phyloP scores from a whole-genome alignment of 2,329 filamentous ascomycete species.

The Penicillium sclerotiorum region DNA sequence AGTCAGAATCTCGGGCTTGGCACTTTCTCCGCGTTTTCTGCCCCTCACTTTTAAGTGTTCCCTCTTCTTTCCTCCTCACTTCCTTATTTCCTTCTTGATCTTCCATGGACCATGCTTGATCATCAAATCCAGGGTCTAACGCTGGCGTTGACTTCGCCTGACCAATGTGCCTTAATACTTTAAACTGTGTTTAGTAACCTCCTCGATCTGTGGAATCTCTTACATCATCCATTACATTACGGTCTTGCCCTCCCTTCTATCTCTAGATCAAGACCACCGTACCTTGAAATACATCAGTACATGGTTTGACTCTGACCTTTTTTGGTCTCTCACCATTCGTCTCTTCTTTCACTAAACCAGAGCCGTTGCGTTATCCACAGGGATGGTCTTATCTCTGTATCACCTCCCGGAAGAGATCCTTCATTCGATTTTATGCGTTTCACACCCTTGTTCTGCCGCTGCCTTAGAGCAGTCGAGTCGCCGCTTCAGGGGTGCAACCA shows the following conservation, averaged over 20 bases:
- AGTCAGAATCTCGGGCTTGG: conserved; percentile 7
- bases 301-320: background rate
- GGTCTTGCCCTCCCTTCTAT: too few relatives aligned
- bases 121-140: conserved; percentile 6
- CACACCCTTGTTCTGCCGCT: conserved; percentile 54
- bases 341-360: background rate
- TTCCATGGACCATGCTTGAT: conserved; percentile 1
- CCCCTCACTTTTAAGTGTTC: background rate
- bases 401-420: conserved; percentile 81
- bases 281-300: background rate
- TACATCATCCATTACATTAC: too few relatives aligned
- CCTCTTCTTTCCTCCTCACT: background rate
- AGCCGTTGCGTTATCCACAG: conserved; percentile 17
- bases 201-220: background rate
- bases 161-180: background rate
- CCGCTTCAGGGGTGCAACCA: conserved; percentile 66
- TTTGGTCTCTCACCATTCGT: background rate
- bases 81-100: background rate
- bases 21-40: conserved; percentile 2
- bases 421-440: conserved; percentile 71
- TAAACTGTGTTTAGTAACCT: background rate
- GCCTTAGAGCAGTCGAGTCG: conserved; percentile 63
- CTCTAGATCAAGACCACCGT: background rate
- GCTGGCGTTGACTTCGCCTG: conserved; percentile 14
- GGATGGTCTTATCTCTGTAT: conserved; percentile 38